Evolutionary conservation across 2,329 filamentous ascomycete species (phyloP).

Genomic region (Fusarium illudens): DNA sequence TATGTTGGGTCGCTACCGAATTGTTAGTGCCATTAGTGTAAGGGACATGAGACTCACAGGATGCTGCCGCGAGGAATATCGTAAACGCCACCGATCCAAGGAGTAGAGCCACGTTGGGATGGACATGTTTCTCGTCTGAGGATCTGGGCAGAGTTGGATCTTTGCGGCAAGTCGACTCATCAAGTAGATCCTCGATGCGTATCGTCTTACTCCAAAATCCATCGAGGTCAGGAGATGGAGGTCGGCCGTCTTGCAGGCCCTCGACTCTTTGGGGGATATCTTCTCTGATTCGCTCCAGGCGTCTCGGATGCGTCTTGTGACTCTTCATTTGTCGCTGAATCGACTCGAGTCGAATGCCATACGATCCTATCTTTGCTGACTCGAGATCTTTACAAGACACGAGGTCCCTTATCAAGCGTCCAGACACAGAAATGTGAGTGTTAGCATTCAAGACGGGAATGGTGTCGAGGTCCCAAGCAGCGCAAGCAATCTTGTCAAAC

Average conservation of each 20-base stretch:
- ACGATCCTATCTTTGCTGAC: background rate
- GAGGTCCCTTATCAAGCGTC: slow-evolving; percentile 36
- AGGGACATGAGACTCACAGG: slow-evolving; percentile 16
- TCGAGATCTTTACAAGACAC: slow-evolving; percentile 22
- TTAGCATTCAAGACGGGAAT: background rate
- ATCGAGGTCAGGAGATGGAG: slow-evolving; percentile 16
- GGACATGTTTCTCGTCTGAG: slow-evolving; percentile 3
- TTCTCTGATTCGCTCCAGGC: background rate
- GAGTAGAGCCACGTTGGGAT: slow-evolving; percentile 26
- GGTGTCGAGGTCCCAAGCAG: slow-evolving; percentile 31
- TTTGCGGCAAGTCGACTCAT: background rate
- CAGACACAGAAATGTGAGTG: slow-evolving; percentile 25
- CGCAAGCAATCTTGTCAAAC: slow-evolving; percentile 38
- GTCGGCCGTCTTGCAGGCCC: slow-evolving; percentile 5
- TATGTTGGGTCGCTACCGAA: slow-evolving; percentile 32
- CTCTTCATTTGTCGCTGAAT: slow-evolving; percentile 28
- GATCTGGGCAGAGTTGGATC: background rate
- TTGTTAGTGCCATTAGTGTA: background rate
- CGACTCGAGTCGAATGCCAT: slow-evolving; percentile 23
- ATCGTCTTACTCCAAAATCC: slow-evolving; percentile 14
- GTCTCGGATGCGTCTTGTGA: background rate
- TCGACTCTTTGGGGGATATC: slow-evolving; percentile 1
- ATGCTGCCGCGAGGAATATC: slow-evolving; percentile 20
- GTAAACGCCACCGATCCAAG: slow-evolving; percentile 38
- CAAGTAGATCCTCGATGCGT: slow-evolving; percentile 20